These are phyloP conservation scores for Triticum urartu DNA, from an alignment of 176 grass and related monocot genomes.

Conservation along the genomic window DNA sequence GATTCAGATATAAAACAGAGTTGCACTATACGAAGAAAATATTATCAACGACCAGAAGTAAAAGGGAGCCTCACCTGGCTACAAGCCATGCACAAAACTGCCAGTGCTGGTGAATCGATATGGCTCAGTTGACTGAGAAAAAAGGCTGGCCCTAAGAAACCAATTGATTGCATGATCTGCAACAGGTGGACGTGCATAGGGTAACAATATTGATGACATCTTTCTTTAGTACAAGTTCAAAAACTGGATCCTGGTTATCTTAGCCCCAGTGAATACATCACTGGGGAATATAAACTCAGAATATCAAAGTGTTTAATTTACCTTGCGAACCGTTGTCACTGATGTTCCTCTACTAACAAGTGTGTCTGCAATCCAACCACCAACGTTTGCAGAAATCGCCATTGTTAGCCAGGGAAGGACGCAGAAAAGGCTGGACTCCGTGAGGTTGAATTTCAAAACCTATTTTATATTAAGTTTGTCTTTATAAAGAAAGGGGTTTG, in stretches of 20 bases:
- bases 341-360: conserved; percentile 93
- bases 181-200: conserved; percentile 19
- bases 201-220: not conserved
- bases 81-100: conserved; percentile 89
- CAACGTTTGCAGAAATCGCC: conserved; percentile 93
- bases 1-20: conserved; percentile 2
- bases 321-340: conserved; percentile 91
- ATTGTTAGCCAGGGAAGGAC: conserved; percentile 96
- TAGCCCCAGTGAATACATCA: not conserved
- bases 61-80: conserved; percentile 72
- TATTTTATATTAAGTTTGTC: conserved; percentile 39
- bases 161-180: conserved; percentile 99
- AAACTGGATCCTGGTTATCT: not conserved
- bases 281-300: not conserved
- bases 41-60: conserved; percentile 11
- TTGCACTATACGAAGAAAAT: not conserved
- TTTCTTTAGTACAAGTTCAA: conserved; percentile 7
- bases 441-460: conserved; percentile 98
- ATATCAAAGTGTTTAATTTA: conserved; percentile 23
- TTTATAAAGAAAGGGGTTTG: not conserved
- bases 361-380: conserved; percentile 98
- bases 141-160: conserved; percentile 96
- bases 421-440: conserved; percentile 84
- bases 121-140: conserved; percentile 97
- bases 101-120: conserved; percentile 82